Base-by-base conservation (phyloP, 306 rosid genomes). In the cucumber (Cucumis sativus) region DNA sequence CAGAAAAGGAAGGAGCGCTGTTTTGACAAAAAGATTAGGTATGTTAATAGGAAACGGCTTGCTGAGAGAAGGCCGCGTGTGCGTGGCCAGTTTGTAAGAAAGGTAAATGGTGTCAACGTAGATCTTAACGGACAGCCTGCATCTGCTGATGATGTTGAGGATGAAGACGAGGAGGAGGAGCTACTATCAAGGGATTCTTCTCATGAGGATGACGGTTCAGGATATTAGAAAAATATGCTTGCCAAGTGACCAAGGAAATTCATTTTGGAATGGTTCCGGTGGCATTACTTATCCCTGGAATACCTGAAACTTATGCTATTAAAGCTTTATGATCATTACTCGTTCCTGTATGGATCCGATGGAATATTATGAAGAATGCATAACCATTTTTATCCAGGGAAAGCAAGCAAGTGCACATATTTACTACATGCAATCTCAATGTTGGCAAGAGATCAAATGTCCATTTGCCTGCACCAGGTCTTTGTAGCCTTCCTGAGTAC, bases 1-100 rank as follows among this genome's bases (percentile, higher is more conserved):
- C 98, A 92, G 83, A 96, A 96, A 84, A 89, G 99, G 81, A 92
- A 92, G 85, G 98, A 96, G 52, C 91, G 99, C 2, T 92, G 98
- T 81, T 96, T 96, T 67, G 99, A 92, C 80, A 96, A 96, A 86
- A 92, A 91, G 91, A 92, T 96, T 65, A 85, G 99, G 81, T 96
- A 96, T 67, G 96, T 87, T 65, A 96, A 92, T 80, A 77, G 97
- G 47, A 96, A 96, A 79, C 82, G 43, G 35, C 97, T 96, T 75
- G 99, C 99, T 7, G 94, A 96, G 79, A 92, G 92, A 78, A 88
- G 96, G 87, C 97, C 97, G 55, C 95, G 97, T 16, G 90, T 95
- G 8, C 89, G 91, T 49, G 98, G 98, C 60, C 98, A 95, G 83
- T 92, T 95, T 85, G 97, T 95, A 84, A 86, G 98, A 77, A 92